A percentile compares a stretch with the other conserved stretches of the same genome.
Conservation (phyloP, 805 yeast genomes). For the Spathaspora arborariae region DNA sequence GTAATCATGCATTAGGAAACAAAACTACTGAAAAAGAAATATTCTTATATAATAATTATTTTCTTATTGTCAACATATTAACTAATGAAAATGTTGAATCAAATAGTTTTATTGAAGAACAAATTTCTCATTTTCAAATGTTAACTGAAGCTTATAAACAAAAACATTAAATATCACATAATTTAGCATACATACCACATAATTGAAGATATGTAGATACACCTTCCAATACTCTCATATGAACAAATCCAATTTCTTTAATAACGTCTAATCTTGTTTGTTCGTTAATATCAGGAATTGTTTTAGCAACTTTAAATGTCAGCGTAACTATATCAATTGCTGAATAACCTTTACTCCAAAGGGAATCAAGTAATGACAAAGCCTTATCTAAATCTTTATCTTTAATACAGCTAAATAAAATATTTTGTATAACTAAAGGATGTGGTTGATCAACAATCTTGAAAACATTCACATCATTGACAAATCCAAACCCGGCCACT, state of each 20-base stretch:
- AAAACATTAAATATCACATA: slow-evolving; percentile 26
- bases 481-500: slow-evolving; percentile 87
- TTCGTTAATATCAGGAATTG: slow-evolving; percentile 66
- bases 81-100: slow-evolving; percentile 27
- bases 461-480: slow-evolving; percentile 89
- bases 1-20: slow-evolving; percentile 37
- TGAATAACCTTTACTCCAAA: slow-evolving; percentile 90
- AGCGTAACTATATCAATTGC: slow-evolving; percentile 92
- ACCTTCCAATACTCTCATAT: slow-evolving; percentile 91
- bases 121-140: slow-evolving; percentile 34
- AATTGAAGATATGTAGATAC: slow-evolving; percentile 84
- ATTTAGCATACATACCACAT: slow-evolving; percentile 73
- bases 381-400: slow-evolving; percentile 56
- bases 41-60: slow-evolving; percentile 72
- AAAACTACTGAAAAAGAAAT: slow-evolving; percentile 54
- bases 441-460: slow-evolving; percentile 96
- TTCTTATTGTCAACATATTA: slow-evolving; percentile 56
- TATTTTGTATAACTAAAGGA: slow-evolving; percentile 73
- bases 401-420: slow-evolving; percentile 45
- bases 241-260: slow-evolving; percentile 84
- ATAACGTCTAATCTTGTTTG: slow-evolving; percentile 68
- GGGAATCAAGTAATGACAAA: slow-evolving; percentile 54
- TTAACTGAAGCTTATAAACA: slow-evolving; percentile 37
- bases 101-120: slow-evolving; percentile 29
- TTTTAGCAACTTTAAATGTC: slow-evolving; percentile 82